Percentiles rank a stretch among this genome's conserved stretches.
Conservation (phyloP, 306 rosid genomes). For the Macrotyloma uniflorum region DNA sequence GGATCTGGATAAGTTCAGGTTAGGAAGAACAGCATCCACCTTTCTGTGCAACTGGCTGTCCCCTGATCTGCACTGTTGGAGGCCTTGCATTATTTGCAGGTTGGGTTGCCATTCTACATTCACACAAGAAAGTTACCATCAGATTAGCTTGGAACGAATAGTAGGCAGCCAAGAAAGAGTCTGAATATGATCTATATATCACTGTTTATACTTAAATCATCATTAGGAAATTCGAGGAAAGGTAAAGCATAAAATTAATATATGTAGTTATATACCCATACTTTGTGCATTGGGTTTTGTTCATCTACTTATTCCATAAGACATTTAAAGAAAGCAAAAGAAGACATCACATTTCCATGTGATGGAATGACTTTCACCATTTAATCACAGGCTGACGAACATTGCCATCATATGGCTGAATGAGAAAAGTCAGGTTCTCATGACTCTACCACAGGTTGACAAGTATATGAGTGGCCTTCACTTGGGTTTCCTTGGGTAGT, state of each 20-base stretch:
- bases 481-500: too few relatives aligned
- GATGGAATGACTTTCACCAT: neutral
- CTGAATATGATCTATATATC: neutral
- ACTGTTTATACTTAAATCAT: neutral
- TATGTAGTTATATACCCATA: neutral
- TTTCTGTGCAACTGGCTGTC: slow-evolving; percentile 56
- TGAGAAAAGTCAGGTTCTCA: neutral
- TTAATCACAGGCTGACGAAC: too few relatives aligned
- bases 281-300: neutral
- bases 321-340: neutral
- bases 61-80: slow-evolving; percentile 56
- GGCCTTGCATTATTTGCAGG: slow-evolving; percentile 48
- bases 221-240: neutral
- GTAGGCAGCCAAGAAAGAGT: neutral
- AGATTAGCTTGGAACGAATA: neutral
- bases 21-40: slow-evolving; percentile 58
- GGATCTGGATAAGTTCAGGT: slow-evolving; percentile 16
- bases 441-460: neutral
- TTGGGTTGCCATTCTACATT: slow-evolving; percentile 57
- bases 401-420: too few relatives aligned
- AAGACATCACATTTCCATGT: neutral
- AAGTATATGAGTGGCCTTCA: too few relatives aligned
- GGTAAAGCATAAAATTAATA: neutral
- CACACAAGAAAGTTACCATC: slow-evolving; percentile 11
- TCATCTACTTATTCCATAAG: neutral